phyloP scores from a whole-genome alignment of 2,329 filamentous ascomycete genomes.

The Pyrenochaeta sp. region DNA sequence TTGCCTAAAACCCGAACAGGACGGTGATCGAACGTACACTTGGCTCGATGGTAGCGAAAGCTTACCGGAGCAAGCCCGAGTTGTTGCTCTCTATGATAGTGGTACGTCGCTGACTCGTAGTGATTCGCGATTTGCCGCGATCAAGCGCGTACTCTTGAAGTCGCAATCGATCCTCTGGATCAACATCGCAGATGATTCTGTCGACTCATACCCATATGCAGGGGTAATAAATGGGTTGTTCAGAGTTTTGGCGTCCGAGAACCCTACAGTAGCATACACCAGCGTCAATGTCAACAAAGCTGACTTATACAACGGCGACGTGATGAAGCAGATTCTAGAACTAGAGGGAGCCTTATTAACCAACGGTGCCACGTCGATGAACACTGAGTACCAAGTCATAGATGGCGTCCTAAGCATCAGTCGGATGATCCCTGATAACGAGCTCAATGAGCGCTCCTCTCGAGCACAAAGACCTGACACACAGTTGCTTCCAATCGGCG shows the following conservation, averaged over 20 bases:
- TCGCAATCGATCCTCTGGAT: not conserved
- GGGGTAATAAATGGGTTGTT: not conserved
- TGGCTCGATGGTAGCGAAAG: not conserved
- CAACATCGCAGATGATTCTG: not conserved
- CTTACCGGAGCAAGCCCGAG: not conserved
- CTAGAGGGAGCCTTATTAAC: not conserved
- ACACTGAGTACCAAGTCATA: not conserved
- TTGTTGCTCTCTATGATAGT: not conserved
- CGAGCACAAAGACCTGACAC: not conserved
- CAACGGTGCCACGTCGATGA: not conserved
- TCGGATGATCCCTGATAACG: not conserved
- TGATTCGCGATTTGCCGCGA: not conserved
- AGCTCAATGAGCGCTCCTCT: not conserved
- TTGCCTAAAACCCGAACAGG: not conserved
- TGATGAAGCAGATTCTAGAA: not conserved
- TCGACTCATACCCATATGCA: not conserved
- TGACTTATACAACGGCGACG: not conserved
- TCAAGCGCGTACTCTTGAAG: not conserved
- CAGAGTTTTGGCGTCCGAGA: not conserved
- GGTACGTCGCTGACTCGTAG: not conserved
- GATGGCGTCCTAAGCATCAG: not conserved
- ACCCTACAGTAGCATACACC: not conserved
- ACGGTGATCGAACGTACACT: not conserved
- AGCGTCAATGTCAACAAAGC: not conserved
- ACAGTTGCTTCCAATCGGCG: slow-evolving; percentile 3